Evolutionary conservation across 169 alveolate genomes (phyloP).

Genomic region (Amoebophrya sp.): DNA sequence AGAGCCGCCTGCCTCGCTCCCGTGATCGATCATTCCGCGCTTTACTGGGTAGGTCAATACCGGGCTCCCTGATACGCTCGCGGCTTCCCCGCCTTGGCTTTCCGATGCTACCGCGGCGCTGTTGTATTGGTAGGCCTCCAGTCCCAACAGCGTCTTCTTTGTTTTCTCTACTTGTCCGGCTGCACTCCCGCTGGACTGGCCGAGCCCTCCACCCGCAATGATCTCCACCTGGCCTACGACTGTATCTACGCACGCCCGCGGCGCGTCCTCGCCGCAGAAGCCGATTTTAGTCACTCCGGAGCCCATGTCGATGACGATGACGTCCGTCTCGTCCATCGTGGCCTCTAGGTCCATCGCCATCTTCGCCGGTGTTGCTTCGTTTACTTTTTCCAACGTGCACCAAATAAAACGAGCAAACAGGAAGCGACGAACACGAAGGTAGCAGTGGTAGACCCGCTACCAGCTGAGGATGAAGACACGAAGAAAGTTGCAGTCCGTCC

Average conservation of each 20-base stretch:
- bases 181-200: too few relatives aligned
- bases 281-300: not conserved
- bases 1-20: conserved; percentile 58
- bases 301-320: conserved; percentile 10
- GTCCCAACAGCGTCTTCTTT: not conserved
- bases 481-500: too few relatives aligned
- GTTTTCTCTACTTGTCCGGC: too few relatives aligned
- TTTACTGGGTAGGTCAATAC: not conserved
- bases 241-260: not conserved
- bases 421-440: too few relatives aligned
- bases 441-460: too few relatives aligned
- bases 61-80: too few relatives aligned
- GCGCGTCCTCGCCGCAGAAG: not conserved
- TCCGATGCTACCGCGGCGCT: not conserved
- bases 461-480: too few relatives aligned
- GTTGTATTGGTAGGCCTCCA: not conserved
- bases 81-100: too few relatives aligned
- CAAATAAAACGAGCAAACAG: too few relatives aligned
- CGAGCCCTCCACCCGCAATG: not conserved
- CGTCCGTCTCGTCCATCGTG: not conserved
- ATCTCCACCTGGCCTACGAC: not conserved
- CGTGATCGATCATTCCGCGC: conserved; percentile 53
- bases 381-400: too few relatives aligned
- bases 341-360: not conserved
- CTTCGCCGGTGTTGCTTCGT: too few relatives aligned